Evolutionary conservation across 768 basidiomycete species (phyloP).

Genomic region (Tricholoma flavovirens): DNA sequence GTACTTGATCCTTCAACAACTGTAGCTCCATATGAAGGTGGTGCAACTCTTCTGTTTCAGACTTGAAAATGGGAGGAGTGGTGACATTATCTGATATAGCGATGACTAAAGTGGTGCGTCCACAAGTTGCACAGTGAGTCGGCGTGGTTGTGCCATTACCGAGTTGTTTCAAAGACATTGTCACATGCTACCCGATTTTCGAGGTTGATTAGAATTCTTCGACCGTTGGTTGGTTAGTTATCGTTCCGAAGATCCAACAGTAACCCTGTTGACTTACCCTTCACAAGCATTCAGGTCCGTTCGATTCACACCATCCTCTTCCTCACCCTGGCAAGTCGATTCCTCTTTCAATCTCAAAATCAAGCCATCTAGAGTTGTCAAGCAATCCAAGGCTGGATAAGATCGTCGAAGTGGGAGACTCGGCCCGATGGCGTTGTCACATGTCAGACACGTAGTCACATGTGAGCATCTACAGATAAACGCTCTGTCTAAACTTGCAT

Average conservation of each 20-base stretch:
- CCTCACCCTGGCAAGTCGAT: not conserved
- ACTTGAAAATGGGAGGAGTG: not conserved
- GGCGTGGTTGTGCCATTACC: not conserved
- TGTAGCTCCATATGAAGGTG: too few relatives aligned
- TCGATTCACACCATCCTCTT: not conserved
- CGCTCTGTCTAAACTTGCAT: too few relatives aligned
- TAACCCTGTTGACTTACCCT: not conserved
- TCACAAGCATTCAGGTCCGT: not conserved
- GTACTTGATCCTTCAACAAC: conserved; percentile 78
- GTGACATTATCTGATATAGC: not conserved
- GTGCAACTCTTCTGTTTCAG: not conserved
- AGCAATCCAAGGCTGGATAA: too few relatives aligned
- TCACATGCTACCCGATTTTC: not conserved
- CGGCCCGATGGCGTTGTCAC: too few relatives aligned
- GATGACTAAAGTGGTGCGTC: not conserved
- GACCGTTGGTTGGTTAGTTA: not conserved
- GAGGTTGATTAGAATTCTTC: not conserved
- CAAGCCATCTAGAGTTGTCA: not conserved
- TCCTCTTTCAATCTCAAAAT: not conserved
- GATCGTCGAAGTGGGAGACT: too few relatives aligned
- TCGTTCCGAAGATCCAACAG: not conserved
- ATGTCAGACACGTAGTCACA: too few relatives aligned
- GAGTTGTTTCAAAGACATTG: not conserved
- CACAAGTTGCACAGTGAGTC: not conserved
- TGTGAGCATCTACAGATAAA: too few relatives aligned